A percentile compares a stretch with the other conserved stretches of the same genome.
These are phyloP conservation scores for Cytospora leucostoma DNA, from an alignment of 2,329 filamentous ascomycete genomes.

Conservation along the genomic window DNA sequence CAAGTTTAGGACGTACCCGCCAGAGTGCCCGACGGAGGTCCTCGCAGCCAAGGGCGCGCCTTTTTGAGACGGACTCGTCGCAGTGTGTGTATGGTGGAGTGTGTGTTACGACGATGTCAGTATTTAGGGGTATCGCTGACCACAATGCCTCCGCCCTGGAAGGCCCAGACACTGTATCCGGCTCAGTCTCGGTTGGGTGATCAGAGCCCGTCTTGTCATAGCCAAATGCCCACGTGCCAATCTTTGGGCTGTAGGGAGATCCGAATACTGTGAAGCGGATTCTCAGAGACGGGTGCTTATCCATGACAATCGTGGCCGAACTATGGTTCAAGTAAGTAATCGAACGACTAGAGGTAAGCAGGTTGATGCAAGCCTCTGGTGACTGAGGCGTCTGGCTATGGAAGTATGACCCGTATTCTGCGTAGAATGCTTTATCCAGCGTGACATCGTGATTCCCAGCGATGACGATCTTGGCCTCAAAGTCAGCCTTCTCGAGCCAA, in stretches of 20 bases:
- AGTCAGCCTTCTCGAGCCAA: constrained; percentile 69
- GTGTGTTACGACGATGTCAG: constrained; percentile 71
- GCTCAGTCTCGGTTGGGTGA: constrained; percentile 8
- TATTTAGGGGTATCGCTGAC: constrained; percentile 60
- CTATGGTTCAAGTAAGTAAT: constrained; percentile 68
- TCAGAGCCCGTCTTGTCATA: constrained; percentile 45
- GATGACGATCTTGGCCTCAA: constrained; percentile 70
- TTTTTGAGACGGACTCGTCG: constrained; percentile 48
- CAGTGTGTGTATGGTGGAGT: constrained; percentile 64
- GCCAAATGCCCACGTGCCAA: constrained; percentile 66
- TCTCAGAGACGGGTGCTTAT: constrained; percentile 52
- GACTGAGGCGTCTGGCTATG: constrained; percentile 60
- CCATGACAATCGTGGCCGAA: constrained; percentile 55
- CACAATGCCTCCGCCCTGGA: constrained; percentile 47
- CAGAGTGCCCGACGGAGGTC: constrained; percentile 58
- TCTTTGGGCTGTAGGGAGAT: constrained; percentile 64
- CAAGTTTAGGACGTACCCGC: constrained; percentile 63
- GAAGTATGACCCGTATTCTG: constrained; percentile 52
- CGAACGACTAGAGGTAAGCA: constrained; percentile 55
- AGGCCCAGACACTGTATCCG: not conserved
- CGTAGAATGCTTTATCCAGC: constrained; percentile 65
- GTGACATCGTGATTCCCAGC: constrained; percentile 78
- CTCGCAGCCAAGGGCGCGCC: constrained; percentile 58
- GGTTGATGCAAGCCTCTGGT: constrained; percentile 51
- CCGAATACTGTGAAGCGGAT: constrained; percentile 70